Evolutionary conservation across 345 rosid species (phyloP).

Genomic region (Corchorus capsularis): DNA sequence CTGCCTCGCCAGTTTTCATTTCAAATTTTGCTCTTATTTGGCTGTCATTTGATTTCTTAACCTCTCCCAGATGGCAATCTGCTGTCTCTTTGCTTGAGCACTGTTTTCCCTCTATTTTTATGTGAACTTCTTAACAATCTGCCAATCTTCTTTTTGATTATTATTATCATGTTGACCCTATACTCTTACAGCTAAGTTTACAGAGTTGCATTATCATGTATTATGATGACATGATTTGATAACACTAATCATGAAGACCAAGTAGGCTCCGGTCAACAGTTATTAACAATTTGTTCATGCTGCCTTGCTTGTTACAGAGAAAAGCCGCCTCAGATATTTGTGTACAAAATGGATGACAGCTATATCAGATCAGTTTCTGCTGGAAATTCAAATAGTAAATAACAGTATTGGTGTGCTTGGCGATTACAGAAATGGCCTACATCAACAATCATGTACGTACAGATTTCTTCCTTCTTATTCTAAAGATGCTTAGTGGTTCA

Average conservation of each 20-base stretch:
- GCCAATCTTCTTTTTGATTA: neutral
- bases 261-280: neutral
- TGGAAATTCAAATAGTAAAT: constrained; percentile 6
- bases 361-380: constrained; percentile 8
- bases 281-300: neutral
- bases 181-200: neutral
- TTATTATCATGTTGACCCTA: neutral
- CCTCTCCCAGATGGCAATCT: neutral
- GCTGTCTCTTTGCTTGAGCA: neutral
- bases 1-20: neutral
- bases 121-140: neutral
- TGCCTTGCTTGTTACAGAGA: constrained; percentile 50
- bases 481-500: neutral
- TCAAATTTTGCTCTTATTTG: neutral
- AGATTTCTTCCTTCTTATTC: neutral
- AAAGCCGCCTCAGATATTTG: constrained; percentile 53
- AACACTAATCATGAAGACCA: neutral
- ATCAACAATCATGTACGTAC: neutral
- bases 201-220: neutral
- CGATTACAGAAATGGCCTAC: no score
- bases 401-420: no score
- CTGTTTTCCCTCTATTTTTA: neutral
- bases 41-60: neutral
- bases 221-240: neutral
- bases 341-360: constrained; percentile 38